phyloP scores from a whole-genome alignment of 441 rosid genomes.

The Metrosideros polymorpha region DNA sequence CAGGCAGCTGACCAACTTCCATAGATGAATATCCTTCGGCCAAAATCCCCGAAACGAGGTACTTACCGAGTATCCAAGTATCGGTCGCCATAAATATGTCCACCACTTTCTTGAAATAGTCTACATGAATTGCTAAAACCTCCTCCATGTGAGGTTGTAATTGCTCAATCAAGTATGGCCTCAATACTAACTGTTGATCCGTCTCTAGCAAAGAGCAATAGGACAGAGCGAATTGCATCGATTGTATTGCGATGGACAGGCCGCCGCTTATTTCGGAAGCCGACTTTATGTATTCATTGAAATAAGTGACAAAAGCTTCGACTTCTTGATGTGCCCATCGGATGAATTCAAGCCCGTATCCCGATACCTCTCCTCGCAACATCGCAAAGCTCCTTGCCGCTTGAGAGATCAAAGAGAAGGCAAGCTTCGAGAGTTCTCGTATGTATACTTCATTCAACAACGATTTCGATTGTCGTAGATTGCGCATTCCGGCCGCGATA shows the following conservation, averaged over 20 bases:
- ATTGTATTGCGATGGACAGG: slow-evolving; percentile 34
- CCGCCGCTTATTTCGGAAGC: slow-evolving; percentile 32
- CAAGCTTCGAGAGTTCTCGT: slow-evolving; percentile 40
- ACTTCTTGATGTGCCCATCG: slow-evolving; percentile 46
- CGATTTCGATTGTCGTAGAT: slow-evolving; percentile 23
- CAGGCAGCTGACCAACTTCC: slow-evolving; percentile 30
- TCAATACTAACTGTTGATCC: slow-evolving; percentile 24
- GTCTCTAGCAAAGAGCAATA: slow-evolving; percentile 41
- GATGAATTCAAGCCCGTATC: slow-evolving; percentile 32
- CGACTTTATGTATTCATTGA: slow-evolving; percentile 28
- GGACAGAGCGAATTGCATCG: slow-evolving; percentile 37
- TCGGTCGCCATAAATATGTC: slow-evolving; percentile 38
- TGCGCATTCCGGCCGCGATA: slow-evolving; percentile 24
- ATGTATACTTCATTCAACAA: slow-evolving; percentile 21
- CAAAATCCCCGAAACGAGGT: slow-evolving; percentile 34
- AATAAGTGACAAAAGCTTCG: slow-evolving; percentile 26
- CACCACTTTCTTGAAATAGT: slow-evolving; percentile 51
- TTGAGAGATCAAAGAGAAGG: slow-evolving; percentile 55
- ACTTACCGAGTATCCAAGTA: slow-evolving; percentile 51
- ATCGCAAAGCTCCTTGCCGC: slow-evolving; percentile 44
- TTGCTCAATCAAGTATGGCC: slow-evolving; percentile 28
- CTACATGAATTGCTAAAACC: slow-evolving; percentile 27
- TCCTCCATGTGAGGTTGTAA: slow-evolving; percentile 44
- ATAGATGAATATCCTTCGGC: slow-evolving; percentile 19
- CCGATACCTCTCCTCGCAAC: slow-evolving; percentile 39